Evolutionary conservation across 805 yeast species (phyloP).

Genomic region (Lachancea mirantina): DNA sequence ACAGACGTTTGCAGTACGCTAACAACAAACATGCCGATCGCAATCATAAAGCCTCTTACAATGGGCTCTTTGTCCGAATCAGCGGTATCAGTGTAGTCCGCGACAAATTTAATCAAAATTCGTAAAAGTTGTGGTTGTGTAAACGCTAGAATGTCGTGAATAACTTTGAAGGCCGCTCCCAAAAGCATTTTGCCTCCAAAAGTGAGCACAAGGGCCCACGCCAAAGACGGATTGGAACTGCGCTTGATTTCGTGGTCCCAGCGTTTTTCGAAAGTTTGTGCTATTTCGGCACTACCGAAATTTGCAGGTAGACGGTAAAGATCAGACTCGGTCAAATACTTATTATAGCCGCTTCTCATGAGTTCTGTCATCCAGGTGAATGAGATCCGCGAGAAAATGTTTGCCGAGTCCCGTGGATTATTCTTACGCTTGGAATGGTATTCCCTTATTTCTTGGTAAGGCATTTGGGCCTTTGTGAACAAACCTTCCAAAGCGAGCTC

Average conservation of each 20-base stretch:
- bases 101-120: slow-evolving; percentile 53
- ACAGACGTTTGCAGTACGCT: slow-evolving; percentile 73
- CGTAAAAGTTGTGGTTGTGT: slow-evolving; percentile 81
- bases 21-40: slow-evolving; percentile 64
- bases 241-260: slow-evolving; percentile 59
- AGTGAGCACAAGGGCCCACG: slow-evolving; percentile 55
- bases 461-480: slow-evolving; percentile 35
- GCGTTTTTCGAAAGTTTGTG: slow-evolving; percentile 41
- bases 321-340: slow-evolving; percentile 49
- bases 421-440: slow-evolving; percentile 24
- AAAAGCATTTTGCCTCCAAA: slow-evolving; percentile 66
- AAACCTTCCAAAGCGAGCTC: slow-evolving; percentile 33
- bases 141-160: slow-evolving; percentile 75
- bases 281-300: slow-evolving; percentile 48
- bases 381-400: slow-evolving; percentile 67
- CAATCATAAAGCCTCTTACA: slow-evolving; percentile 68
- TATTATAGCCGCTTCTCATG: slow-evolving; percentile 69
- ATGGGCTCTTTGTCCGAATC: slow-evolving; percentile 48
- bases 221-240: slow-evolving; percentile 40
- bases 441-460: slow-evolving; percentile 36
- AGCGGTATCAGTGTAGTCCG: slow-evolving; percentile 35
- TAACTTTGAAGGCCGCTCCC: slow-evolving; percentile 65
- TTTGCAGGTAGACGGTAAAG: slow-evolving; percentile 71
- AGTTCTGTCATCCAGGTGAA: slow-evolving; percentile 88
- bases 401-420: slow-evolving; percentile 38